Evolutionary conservation across 2,329 filamentous ascomycete species (phyloP), one percentile per base, ranked within the genome.

Genomic region (Aplosporella prunicola): DNA sequence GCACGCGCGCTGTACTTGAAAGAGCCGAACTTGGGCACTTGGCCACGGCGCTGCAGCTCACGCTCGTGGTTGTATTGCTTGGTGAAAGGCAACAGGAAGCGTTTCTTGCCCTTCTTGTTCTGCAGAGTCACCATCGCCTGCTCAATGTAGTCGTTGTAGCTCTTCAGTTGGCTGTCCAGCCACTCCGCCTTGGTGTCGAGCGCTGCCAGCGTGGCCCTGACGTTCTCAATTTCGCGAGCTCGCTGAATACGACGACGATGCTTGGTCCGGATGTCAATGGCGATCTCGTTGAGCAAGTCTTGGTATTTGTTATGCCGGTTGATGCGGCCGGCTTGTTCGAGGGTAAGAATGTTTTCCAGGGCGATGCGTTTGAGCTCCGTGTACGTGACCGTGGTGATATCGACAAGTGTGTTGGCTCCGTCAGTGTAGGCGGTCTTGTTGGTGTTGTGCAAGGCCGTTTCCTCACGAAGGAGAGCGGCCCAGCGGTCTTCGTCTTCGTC

Each of bases 41-140:
- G 85, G 18, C 91, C 91, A 6, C 82, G 82, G 41, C 86, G 82
- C 56, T 95, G 86, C 20, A 98, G 78, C 64, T 98, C 91, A 47
- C 87, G 81, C 66, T 96, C 87, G 63, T 98, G 91, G 61, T 95
- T 93, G 76, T 94, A 98, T 61, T 98, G 91, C 55, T 93, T 93
- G 16, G 89, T 95, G 60, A 98, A 98, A 10, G 91, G 91, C 59
- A 98, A 74, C 39, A 95, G 72, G 70, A 95, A 95, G 36, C 82
- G 77, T 61, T 93, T 93, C 67, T 93, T 93, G 44, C 82, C 88
- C 64, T 95, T 95, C 62, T 95, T 93, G 64, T 84, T 94, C 61
- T 96, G 91, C 41, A 98, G 70, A 4, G 93, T 98, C 43, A 88
- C 74, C 85, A 98, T 95, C 32, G 91, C 89, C 60, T 94, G 88